Conservation (phyloP, 164 flowering plant genomes). For the Saururus chinensis region DNA sequence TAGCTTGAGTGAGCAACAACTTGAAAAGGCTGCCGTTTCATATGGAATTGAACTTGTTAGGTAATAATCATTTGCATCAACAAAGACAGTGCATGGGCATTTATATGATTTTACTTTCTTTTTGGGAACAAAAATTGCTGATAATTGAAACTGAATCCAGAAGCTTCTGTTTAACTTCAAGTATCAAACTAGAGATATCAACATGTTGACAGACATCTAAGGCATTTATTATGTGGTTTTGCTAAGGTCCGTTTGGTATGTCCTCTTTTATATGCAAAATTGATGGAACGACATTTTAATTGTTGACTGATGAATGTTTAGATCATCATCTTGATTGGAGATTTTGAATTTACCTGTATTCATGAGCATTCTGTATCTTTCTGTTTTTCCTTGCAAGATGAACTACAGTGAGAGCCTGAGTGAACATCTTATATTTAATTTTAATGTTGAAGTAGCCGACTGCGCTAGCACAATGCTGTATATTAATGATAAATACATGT, state of each 20-base stretch:
- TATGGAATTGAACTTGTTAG: conserved; percentile 55
- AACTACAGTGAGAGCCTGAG: not conserved
- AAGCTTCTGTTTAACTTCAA: not conserved
- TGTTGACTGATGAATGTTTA: too few species aligned
- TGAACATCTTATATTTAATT: too few species aligned
- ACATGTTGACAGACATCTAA: too few species aligned
- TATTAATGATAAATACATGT: too few species aligned
- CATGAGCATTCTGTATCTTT: not conserved
- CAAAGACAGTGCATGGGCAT: not conserved
- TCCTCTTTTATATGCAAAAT: not conserved
- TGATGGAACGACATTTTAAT: too few species aligned
- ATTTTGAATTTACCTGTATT: not conserved
- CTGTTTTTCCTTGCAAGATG: not conserved
- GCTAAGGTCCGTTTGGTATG: conserved; percentile 3
- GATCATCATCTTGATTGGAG: not conserved
- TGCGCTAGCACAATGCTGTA: not conserved
- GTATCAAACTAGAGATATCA: not conserved
- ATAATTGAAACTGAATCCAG: not conserved
- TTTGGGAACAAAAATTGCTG: too few species aligned
- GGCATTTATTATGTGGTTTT: not conserved
- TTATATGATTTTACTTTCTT: too few species aligned
- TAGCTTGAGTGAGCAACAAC: conserved; percentile 71
- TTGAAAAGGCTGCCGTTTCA: conserved; percentile 44
- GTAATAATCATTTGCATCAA: conserved; percentile 14
- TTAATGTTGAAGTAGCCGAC: not conserved